Evolutionary conservation across 495 filamentous ascomycete genomes (phyloP), one percentile per base, ranked within the genome.

Genomic region (Letharia columbiana): DNA sequence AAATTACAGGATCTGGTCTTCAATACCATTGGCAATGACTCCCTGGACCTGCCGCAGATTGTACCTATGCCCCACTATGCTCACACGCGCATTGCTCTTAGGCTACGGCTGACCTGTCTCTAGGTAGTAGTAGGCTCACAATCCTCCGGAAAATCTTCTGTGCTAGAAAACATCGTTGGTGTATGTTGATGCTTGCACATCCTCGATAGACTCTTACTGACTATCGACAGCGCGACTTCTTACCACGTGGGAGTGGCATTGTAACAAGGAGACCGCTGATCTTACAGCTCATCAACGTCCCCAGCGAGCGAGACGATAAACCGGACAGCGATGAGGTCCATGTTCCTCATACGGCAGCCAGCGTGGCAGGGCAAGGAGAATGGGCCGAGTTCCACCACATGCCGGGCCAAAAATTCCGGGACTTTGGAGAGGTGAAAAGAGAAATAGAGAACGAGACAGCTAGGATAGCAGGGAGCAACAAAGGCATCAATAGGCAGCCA

Each of bases 1-100:
- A 93, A 92, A 79, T 83, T 98, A 67, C 95, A 98, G 73, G 94
- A 99, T 77, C 78, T 99, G 73, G 94, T 98, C 66, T 98, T 98
- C 80, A 98, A 98, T 80, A 98, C 95, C 62, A 98, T 98, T 74
- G 95, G 94, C 74, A 96, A 94, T 79, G 94, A 99, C 75, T 97
- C 92, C 45, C 85, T 99, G 63, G 94, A 99, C 78, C 78, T 99
- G 50, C 94, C 94, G 62, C 94, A 99, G 77, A 99, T 99, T 80
- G 94, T 98, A 87, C 75, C 33, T 18, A 35, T 18, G 88, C 79
- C 69, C 67, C 61, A 68, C 73, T 68, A 31, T 49, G 47, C 42
- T 13, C 54, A 39, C 54, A 37, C 56, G 56, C 54, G 54, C 56
- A 65, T 60, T 65, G 56, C 42, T 11, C 45, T 37, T 33, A 23